Evolutionary conservation across 1,139 yeast genomes (phyloP), one percentile per base, ranked within the genome.

Genomic region (Scheffersomyces quercinus): DNA sequence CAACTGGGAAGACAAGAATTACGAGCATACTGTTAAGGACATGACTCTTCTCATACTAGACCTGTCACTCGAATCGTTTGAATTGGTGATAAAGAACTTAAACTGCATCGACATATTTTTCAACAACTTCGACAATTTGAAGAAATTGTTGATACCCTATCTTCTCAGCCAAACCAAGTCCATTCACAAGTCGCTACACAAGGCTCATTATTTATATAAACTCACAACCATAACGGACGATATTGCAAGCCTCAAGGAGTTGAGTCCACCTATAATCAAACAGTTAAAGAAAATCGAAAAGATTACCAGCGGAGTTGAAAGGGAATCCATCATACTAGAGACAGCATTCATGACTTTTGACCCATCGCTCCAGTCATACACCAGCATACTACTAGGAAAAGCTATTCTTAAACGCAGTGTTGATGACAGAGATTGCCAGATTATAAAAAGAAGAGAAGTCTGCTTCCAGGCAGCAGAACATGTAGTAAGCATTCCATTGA

Each of bases 381-480:
- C 78, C 29, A 59, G 59, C 38, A 56, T 70, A 9, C 57, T 74
- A 8, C 53, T 74, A 36, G 79, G 79, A 2, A 68, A 61, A 49
- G 77, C 76, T 29, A 73, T 74, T 24, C 56, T 74, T 44, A 71
- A 71, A 48, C 52, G 70, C 43, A 68, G 67, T 3, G 56, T 74
- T 24, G 53, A 53, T n/a, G 53, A 45, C 3, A 33, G 42, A 3
- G 68, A 68, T 34, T 73, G 78, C 48, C 66, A 62, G 46, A 53
- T 73, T 35, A 60, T 73, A 28, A 60, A 56, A 40, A 55, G 79
- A 44, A 55, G 79, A 48, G 68, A 67, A 13, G 59, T 73, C 16
- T 74, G 79, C 43, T 66, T 58, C 42, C 73, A 64, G 48, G 77
- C 79, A 0, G 73, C 75, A 1, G 76, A 70, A 41, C 68, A 69